These are phyloP conservation scores for Populus hybrid DNA, from an alignment of 441 rosid species.

Conservation along the genomic window DNA sequence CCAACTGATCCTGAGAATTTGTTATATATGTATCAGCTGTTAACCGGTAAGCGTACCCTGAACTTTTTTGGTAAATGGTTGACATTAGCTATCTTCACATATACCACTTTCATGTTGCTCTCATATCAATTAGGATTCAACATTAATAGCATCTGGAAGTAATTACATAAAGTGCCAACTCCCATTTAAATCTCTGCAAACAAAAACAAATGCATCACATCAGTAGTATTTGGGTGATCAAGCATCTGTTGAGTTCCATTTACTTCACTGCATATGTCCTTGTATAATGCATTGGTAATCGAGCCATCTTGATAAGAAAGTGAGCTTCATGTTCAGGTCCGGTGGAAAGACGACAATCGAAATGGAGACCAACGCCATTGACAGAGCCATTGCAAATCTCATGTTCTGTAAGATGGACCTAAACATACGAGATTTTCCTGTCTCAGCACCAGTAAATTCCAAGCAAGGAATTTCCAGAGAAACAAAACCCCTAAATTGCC, in stretches of 20 bases:
- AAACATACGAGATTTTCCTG: slow-evolving; percentile 31
- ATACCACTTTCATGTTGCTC: not conserved
- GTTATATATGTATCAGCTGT: not conserved
- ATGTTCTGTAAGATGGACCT: slow-evolving; percentile 62
- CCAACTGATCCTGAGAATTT: not conserved
- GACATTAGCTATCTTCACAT: not conserved
- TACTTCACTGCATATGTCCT: not conserved
- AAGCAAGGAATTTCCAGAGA: slow-evolving; percentile 10
- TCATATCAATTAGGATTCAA: not conserved
- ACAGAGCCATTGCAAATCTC: slow-evolving; percentile 75
- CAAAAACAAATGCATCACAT: not conserved
- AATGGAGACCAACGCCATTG: slow-evolving; percentile 66
- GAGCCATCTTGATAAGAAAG: slow-evolving; percentile 5
- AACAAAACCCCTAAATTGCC: slow-evolving; percentile 4
- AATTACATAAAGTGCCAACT: not conserved
- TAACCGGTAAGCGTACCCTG: not conserved
- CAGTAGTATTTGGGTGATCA: not conserved
- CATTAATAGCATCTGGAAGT: not conserved
- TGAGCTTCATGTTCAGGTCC: slow-evolving; percentile 28
- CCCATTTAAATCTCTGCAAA: not conserved
- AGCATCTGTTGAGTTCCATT: not conserved
- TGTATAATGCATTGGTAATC: not conserved
- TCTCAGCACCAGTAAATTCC: slow-evolving; percentile 1
- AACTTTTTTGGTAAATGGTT: not conserved
- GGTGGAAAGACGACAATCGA: slow-evolving; percentile 40